Evolutionary conservation across 805 yeast species (phyloP).

Genomic region (Myxozyma kluyveri): DNA sequence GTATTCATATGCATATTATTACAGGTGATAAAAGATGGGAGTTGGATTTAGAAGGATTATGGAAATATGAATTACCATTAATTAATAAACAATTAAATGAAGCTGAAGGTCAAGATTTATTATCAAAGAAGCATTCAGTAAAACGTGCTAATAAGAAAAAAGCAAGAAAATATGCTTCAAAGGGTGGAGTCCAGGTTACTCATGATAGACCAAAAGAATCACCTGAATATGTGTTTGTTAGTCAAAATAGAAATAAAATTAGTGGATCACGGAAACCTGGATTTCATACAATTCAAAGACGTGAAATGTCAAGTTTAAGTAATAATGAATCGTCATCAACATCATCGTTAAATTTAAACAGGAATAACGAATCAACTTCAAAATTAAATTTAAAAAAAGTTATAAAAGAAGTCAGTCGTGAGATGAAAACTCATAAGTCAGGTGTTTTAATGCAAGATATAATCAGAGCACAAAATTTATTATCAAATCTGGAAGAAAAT

Average conservation of each 20-base stretch:
- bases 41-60: conserved; percentile 68
- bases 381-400: too few relatives aligned
- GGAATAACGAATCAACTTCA: too few relatives aligned
- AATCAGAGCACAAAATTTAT: background rate
- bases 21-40: conserved; percentile 66
- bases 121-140: conserved; percentile 1
- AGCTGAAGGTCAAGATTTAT: background rate
- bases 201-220: conserved; percentile 6
- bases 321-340: too few relatives aligned
- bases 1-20: conserved; percentile 67
- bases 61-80: conserved; percentile 40
- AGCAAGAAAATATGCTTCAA: conserved; percentile 9
- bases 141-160: conserved; percentile 6
- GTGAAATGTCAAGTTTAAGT: background rate
- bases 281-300: conserved; percentile 1
- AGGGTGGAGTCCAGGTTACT: conserved; percentile 8
- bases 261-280: background rate
- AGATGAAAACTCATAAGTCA: background rate
- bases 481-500: background rate
- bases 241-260: background rate
- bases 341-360: too few relatives aligned
- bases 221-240: conserved; percentile 8
- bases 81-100: conserved; percentile 1
- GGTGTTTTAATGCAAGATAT: background rate
- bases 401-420: too few relatives aligned